These are phyloP conservation scores for Colletotrichum camelliae DNA, from an alignment of 2,329 filamentous ascomycete genomes.

Conservation along the genomic window DNA sequence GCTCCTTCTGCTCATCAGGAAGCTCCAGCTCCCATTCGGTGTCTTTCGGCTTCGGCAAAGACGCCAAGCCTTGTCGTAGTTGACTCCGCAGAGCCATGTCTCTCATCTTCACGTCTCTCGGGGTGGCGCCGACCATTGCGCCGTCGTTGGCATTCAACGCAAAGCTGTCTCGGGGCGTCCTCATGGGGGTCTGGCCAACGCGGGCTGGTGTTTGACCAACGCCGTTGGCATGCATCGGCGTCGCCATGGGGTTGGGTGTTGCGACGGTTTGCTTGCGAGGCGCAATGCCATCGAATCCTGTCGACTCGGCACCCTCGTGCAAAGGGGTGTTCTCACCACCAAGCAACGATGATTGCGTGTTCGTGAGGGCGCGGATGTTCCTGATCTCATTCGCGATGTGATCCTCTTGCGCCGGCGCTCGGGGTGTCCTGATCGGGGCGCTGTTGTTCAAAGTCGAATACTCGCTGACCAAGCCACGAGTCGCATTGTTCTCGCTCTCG, in stretches of 20 bases:
- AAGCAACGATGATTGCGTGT: constrained; percentile 90
- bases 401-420: constrained; percentile 90
- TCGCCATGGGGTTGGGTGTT: constrained; percentile 96
- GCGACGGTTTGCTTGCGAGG: constrained; percentile 81
- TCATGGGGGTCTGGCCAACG: constrained; percentile 81
- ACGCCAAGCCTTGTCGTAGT: constrained; percentile 75
- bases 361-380: constrained; percentile 89
- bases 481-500: constrained; percentile 83
- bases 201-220: constrained; percentile 72
- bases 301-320: constrained; percentile 80
- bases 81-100: constrained; percentile 73
- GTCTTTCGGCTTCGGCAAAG: constrained; percentile 90
- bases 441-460: constrained; percentile 82
- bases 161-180: constrained; percentile 88
- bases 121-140: constrained; percentile 75
- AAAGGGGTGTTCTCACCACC: constrained; percentile 94
- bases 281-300: constrained; percentile 85
- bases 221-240: constrained; percentile 73
- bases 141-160: constrained; percentile 77
- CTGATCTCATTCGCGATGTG: constrained; percentile 95
- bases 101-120: constrained; percentile 74
- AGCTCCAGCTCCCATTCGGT: constrained; percentile 93
- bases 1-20: constrained; percentile 79
- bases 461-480: constrained; percentile 83
- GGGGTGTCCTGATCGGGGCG: constrained; percentile 90